A percentile compares a stretch with the other conserved stretches of the same genome.
These are phyloP conservation scores for Venturia asperata DNA, from an alignment of 2,329 filamentous ascomycete genomes.

Conservation along the genomic window DNA sequence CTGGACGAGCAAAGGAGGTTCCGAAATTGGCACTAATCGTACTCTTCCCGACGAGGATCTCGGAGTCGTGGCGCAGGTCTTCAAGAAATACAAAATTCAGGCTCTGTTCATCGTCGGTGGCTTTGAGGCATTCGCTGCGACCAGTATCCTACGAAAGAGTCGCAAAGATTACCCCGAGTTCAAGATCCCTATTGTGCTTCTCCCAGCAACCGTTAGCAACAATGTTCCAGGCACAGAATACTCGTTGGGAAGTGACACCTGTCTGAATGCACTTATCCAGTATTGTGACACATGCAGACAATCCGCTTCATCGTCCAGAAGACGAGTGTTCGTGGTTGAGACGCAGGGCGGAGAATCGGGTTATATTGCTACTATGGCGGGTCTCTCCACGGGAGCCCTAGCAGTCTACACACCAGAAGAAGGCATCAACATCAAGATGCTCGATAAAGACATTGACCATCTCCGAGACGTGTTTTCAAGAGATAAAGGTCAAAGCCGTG, in stretches of 20 bases:
- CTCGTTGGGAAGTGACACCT: constrained; percentile 92
- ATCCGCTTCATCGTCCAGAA: constrained; percentile 85
- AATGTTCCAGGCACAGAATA: constrained; percentile 98
- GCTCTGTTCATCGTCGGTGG: constrained; percentile 88
- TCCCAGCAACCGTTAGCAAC: constrained; percentile 97
- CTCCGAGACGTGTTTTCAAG: constrained; percentile 76
- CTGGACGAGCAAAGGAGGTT: constrained; percentile 95
- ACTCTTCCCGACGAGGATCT: constrained; percentile 90
- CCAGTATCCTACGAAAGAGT: constrained; percentile 78
- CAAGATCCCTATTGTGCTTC: constrained; percentile 82
- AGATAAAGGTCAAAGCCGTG: constrained; percentile 81
- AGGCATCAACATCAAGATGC: constrained; percentile 87
- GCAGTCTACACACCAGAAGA: constrained; percentile 97
- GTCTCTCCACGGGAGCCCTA: constrained; percentile 81
- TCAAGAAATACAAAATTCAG: constrained; percentile 82
- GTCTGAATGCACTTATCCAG: constrained; percentile 85
- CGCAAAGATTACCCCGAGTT: constrained; percentile 72
- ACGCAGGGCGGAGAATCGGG: constrained; percentile 93
- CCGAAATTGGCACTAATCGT: constrained; percentile 96
- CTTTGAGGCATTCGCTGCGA: constrained; percentile 91
- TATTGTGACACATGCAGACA: constrained; percentile 98
- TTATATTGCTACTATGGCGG: constrained; percentile 85
- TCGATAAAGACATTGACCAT: constrained; percentile 82
- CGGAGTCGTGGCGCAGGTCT: constrained; percentile 71
- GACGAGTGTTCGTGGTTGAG: constrained; percentile 94